phyloP scores from a whole-genome alignment of 768 basidiomycete genomes.

The Rhizopogon roseolus region DNA sequence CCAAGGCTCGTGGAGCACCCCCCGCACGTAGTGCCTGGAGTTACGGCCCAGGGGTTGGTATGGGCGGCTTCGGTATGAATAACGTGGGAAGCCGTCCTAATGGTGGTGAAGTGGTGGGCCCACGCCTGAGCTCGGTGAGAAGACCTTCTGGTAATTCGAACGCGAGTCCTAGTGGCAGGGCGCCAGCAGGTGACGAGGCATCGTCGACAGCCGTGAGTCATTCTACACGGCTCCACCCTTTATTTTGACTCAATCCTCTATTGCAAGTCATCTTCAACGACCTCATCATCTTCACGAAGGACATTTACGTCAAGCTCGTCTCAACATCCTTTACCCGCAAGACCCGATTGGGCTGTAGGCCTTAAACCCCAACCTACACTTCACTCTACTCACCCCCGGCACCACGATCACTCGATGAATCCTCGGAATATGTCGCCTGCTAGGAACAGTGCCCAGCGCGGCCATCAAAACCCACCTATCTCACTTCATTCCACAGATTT shows the following conservation, averaged over 20 bases:
- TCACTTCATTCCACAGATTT: constrained; percentile 61
- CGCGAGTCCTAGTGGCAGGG: constrained; percentile 50
- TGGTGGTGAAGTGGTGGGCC: constrained; percentile 52
- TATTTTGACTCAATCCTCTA: constrained; percentile 10
- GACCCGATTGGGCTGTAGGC: constrained; percentile 89
- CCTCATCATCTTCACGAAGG: constrained; percentile 75
- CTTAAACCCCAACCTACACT: constrained; percentile 72
- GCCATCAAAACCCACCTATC: constrained; percentile 30
- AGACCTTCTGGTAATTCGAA: constrained; percentile 46
- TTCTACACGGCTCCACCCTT: constrained; percentile 1
- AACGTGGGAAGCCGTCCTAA: constrained; percentile 18
- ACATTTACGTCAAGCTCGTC: constrained; percentile 74
- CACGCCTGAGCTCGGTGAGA: constrained; percentile 53
- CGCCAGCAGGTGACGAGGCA: constrained; percentile 67
- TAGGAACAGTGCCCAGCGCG: constrained; percentile 28
- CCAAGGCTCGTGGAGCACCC: constrained; percentile 29
- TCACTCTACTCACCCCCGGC: constrained; percentile 43
- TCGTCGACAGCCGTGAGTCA: constrained; percentile 71
- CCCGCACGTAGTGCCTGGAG: constrained; percentile 58
- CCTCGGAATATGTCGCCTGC: constrained; percentile 37
- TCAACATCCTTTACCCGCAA: constrained; percentile 72
- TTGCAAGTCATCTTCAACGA: constrained; percentile 64
- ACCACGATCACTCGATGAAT: constrained; percentile 44
- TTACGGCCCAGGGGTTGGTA: constrained; percentile 59
- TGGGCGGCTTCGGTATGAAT: constrained; percentile 37